Percentiles rank a stretch among this genome's conserved stretches.
Evolutionary conservation across 345 rosid genomes (phyloP).

Genomic region (Gossypium bickii): DNA sequence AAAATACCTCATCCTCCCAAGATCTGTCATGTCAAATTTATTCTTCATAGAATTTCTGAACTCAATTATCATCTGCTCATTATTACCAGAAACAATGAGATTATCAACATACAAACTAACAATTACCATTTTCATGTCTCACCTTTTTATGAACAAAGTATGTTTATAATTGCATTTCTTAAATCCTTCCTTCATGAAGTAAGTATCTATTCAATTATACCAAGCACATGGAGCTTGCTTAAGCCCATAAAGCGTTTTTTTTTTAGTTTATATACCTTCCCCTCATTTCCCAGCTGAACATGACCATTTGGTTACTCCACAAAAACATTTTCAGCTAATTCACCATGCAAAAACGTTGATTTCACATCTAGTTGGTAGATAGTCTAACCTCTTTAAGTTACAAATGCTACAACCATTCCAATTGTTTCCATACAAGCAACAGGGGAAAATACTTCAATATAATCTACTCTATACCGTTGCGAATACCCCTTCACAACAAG

Average conservation of each 20-base stretch:
- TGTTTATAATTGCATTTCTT: neutral
- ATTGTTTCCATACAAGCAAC: neutral
- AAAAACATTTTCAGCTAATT: neutral
- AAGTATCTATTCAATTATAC: neutral
- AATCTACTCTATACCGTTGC: neutral
- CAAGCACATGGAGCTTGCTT: neutral
- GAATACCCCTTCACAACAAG: neutral
- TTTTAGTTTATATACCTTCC: neutral
- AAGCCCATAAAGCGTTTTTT: neutral
- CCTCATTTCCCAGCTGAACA: neutral
- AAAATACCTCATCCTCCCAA: neutral
- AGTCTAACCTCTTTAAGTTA: neutral
- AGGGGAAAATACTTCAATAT: neutral
- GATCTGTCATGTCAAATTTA: neutral
- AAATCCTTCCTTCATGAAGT: neutral
- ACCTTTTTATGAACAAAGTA: neutral
- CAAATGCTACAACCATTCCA: neutral
- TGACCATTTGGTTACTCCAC: neutral
- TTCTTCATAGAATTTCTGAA: neutral
- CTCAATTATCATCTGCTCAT: neutral
- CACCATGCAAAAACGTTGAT: neutral
- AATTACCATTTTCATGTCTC: too few species aligned
- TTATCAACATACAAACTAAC: neutral
- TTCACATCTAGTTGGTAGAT: neutral
- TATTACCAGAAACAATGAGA: too few species aligned